Evolutionary conservation across 441 rosid species (phyloP).

Genomic region (Manihot esculenta): DNA sequence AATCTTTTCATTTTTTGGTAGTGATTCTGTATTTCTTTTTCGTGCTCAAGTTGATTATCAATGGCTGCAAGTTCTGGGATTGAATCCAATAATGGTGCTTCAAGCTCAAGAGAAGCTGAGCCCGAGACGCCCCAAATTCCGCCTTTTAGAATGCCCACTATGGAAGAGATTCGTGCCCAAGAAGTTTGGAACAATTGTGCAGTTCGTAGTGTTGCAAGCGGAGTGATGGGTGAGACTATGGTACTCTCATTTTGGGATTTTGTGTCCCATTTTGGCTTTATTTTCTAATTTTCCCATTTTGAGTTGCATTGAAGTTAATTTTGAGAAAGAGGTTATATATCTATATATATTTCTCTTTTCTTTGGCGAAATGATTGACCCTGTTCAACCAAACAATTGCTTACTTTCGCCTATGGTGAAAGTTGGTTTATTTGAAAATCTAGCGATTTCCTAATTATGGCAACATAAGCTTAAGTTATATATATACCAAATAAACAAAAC

Average conservation of each 20-base stretch:
- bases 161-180: constrained; percentile 90
- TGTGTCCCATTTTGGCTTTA: not conserved
- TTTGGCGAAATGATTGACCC: not conserved
- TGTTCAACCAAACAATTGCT: not conserved
- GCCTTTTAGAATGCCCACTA: constrained; percentile 74
- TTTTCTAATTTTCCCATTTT: not conserved
- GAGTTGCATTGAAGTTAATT: not conserved
- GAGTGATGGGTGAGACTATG: constrained; percentile 67
- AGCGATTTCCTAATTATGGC: not conserved
- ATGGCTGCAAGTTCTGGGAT: not conserved
- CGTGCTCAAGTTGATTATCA: not conserved
- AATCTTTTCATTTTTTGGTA: not conserved
- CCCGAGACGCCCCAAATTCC: constrained; percentile 28
- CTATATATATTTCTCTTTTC: not conserved
- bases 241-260: constrained; percentile 5
- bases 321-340: not conserved
- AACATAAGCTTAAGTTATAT: constrained; percentile 7
- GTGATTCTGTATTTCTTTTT: not conserved
- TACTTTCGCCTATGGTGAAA: too few relatives aligned
- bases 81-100: constrained; percentile 29
- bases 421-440: not conserved
- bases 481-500: not conserved
- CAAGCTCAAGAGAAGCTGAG: constrained; percentile 23
- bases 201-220: constrained; percentile 76
- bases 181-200: constrained; percentile 94